These are phyloP conservation scores for Trichosporon ovoides DNA, from an alignment of 1,284 basidiomycete genomes.

Conservation along the genomic window DNA sequence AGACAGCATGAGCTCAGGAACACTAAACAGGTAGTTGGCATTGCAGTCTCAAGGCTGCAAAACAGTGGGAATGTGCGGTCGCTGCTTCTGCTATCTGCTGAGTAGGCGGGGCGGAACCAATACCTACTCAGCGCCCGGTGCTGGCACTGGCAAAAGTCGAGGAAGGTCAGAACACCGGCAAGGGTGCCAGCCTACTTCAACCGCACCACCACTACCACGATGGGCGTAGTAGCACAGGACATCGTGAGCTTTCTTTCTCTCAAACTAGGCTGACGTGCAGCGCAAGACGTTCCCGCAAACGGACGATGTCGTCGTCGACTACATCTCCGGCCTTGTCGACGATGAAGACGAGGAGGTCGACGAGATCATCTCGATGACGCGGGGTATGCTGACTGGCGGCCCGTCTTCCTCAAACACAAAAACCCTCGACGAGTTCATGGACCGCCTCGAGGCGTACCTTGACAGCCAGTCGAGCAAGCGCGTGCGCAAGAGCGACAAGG, in stretches of 20 bases:
- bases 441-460: constrained; percentile 61
- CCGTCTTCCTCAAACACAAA: constrained; percentile 40
- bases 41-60: no score
- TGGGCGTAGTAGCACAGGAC: constrained; percentile 28
- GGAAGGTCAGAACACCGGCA: no score
- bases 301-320: constrained; percentile 88
- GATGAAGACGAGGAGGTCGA: constrained; percentile 83
- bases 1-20: no score
- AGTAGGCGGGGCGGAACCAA: no score
- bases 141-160: no score
- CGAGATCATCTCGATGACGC: constrained; percentile 75
- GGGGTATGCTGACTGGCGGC: constrained; percentile 58
- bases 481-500: constrained; percentile 50
- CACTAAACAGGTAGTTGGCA: no score
- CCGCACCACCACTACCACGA: constrained; percentile 10
- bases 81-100: no score
- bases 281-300: constrained; percentile 72
- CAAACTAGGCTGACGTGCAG: constrained; percentile 23
- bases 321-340: constrained; percentile 85
- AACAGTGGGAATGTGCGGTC: no score
- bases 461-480: constrained; percentile 59
- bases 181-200: no score
- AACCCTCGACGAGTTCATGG: constrained; percentile 47
- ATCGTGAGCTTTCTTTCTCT: background rate
- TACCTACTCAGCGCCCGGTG: no score